Evolutionary conservation across 352 stramenopile genomes (phyloP).

Genomic region (Pythium biforme): DNA sequence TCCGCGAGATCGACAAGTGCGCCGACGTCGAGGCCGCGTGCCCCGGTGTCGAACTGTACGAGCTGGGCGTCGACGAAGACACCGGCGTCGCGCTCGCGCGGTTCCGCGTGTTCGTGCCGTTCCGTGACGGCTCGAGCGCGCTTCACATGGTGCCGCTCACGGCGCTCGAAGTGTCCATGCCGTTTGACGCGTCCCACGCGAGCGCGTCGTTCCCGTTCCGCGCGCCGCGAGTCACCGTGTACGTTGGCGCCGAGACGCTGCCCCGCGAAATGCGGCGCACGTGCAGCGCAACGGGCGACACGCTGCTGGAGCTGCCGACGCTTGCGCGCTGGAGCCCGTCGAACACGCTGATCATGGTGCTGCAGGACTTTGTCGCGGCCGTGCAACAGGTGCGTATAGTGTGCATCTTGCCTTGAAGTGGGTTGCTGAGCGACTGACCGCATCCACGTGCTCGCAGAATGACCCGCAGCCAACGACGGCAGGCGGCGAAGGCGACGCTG

Average conservation of each 20-base stretch:
- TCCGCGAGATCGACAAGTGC: conserved; percentile 77
- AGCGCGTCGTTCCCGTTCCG: conserved; percentile 60
- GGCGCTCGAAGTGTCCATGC: conserved; percentile 54
- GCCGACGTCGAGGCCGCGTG: conserved; percentile 28
- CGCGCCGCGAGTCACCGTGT: conserved; percentile 47
- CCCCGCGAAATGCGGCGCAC: conserved; percentile 42
- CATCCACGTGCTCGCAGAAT: conserved; percentile 1
- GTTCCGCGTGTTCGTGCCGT: conserved; percentile 77
- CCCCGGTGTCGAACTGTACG: conserved; percentile 44
- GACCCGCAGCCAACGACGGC: conserved; percentile 15
- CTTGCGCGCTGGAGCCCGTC: conserved; percentile 76
- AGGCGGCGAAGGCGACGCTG: background rate
- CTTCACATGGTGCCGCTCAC: conserved; percentile 61
- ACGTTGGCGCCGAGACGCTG: conserved; percentile 48
- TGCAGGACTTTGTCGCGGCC: conserved; percentile 61
- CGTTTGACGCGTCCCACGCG: conserved; percentile 36
- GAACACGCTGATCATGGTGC: conserved; percentile 67
- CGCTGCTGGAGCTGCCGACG: conserved; percentile 45
- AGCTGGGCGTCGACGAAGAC: conserved; percentile 46
- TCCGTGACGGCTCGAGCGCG: conserved; percentile 67
- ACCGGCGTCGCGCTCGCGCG: conserved; percentile 46
- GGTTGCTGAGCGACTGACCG: background rate
- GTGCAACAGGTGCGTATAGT: conserved; percentile 44
- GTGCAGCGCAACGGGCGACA: conserved; percentile 22
- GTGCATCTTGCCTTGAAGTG: background rate